Evolutionary conservation across 106 monocot genomes (phyloP).

Genomic region (Allium fistulosum): DNA sequence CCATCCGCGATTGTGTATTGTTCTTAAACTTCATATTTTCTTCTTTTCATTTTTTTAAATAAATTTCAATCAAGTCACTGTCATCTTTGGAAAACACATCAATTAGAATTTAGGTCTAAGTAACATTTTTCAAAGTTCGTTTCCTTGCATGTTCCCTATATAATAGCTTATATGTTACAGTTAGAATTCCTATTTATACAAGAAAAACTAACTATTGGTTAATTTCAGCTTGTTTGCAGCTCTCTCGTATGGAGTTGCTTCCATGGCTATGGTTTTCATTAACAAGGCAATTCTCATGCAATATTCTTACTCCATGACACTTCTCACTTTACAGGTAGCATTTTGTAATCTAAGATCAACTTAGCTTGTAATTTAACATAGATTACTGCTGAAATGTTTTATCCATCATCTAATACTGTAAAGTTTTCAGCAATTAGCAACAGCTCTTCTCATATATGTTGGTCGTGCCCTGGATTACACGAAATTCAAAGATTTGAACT

Average conservation of each 20-base stretch:
- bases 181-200: too few relatives aligned
- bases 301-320: conserved; percentile 92
- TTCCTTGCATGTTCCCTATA: too few relatives aligned
- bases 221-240: conserved; percentile 67
- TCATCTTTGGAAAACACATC: too few relatives aligned
- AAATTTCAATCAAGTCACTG: too few relatives aligned
- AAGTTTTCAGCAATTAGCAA: conserved; percentile 64
- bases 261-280: conserved; percentile 99
- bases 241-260: conserved; percentile 76
- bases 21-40: too few relatives aligned
- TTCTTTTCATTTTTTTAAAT: too few relatives aligned
- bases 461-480: conserved; percentile 41
- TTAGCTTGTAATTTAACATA: conserved; percentile 1
- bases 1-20: too few relatives aligned
- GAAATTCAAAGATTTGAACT: conserved; percentile 48
- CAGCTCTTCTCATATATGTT: conserved; percentile 64
- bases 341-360: not conserved
- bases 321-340: conserved; percentile 81
- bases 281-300: conserved; percentile 98
- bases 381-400: conserved; percentile 4
- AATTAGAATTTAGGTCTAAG: too few relatives aligned
- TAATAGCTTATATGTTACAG: too few relatives aligned
- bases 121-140: too few relatives aligned
- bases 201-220: not conserved
- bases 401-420: not conserved